Percentiles rank a stretch among this genome's conserved stretches.
Evolutionary conservation across 2,329 filamentous ascomycete genomes (phyloP).

Genomic region (Thelonectria rubi): DNA sequence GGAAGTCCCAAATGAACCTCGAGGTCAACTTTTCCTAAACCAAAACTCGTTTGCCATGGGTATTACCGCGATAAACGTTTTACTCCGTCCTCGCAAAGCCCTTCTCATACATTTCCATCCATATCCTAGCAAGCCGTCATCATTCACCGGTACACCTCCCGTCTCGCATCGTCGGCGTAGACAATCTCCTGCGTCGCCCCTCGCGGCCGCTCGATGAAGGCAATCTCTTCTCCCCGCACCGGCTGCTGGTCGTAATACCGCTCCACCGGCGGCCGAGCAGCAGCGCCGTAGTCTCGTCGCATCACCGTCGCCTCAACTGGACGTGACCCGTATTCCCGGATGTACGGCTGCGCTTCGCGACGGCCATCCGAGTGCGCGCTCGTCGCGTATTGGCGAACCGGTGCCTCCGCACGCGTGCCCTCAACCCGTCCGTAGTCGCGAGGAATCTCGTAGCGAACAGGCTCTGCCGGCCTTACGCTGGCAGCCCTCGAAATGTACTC

Average conservation of each 20-base stretch:
- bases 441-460: constrained; percentile 53
- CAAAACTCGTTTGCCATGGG: neutral
- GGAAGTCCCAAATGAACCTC: no score
- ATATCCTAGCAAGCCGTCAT: neutral
- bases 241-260: constrained; percentile 54
- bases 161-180: constrained; percentile 54
- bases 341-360: constrained; percentile 46
- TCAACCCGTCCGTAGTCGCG: constrained; percentile 56
- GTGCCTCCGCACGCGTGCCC: constrained; percentile 52
- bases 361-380: constrained; percentile 43
- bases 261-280: constrained; percentile 52
- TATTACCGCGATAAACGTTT: constrained; percentile 14
- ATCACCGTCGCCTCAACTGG: constrained; percentile 39
- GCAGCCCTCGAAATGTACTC: constrained; percentile 65
- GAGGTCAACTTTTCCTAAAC: neutral
- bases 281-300: constrained; percentile 49
- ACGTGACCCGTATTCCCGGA: constrained; percentile 43
- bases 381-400: constrained; percentile 42
- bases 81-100: neutral
- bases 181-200: constrained; percentile 54
- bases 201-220: constrained; percentile 56
- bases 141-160: constrained; percentile 49
- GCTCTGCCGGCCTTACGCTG: constrained; percentile 65
- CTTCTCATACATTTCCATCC: neutral
- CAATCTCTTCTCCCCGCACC: constrained; percentile 50